Percentiles rank a stretch among this genome's conserved stretches.
phyloP scores from a whole-genome alignment of 257 asterid species.

The Solanum sparsipilum region DNA sequence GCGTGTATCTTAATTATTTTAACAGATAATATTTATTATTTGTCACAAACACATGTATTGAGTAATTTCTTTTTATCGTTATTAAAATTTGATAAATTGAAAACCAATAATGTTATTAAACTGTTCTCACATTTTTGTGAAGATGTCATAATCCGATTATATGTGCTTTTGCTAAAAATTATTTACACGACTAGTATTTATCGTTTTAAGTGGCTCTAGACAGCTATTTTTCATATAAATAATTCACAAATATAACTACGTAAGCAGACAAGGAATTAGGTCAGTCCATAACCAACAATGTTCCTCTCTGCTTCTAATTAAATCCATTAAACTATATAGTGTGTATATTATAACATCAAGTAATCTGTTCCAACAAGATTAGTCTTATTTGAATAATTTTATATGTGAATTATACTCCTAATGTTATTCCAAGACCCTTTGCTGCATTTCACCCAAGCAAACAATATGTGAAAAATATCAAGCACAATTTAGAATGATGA shows the following conservation, averaged over 20 bases:
- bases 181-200: neutral
- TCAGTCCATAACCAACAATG: neutral
- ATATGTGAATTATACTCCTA: neutral
- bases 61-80: neutral
- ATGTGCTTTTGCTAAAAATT: neutral
- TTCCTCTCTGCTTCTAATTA: neutral
- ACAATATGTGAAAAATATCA: neutral
- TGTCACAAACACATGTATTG: neutral
- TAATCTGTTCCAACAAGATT: neutral
- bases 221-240: neutral
- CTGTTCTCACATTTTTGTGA: neutral
- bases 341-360: neutral
- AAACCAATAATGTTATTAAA: accelerated
- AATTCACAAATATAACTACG: neutral
- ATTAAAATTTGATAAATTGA: neutral
- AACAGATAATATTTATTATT: neutral
- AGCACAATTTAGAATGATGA: neutral
- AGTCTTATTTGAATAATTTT: neutral
- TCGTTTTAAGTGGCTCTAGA: neutral
- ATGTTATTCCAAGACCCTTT: neutral
- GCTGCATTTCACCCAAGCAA: neutral
- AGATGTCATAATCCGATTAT: neutral
- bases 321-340: neutral
- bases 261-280: neutral
- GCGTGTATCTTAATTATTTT: neutral